Conservation (phyloP, 2,329 filamentous ascomycete genomes). For the Aureobasidium vineae region DNA sequence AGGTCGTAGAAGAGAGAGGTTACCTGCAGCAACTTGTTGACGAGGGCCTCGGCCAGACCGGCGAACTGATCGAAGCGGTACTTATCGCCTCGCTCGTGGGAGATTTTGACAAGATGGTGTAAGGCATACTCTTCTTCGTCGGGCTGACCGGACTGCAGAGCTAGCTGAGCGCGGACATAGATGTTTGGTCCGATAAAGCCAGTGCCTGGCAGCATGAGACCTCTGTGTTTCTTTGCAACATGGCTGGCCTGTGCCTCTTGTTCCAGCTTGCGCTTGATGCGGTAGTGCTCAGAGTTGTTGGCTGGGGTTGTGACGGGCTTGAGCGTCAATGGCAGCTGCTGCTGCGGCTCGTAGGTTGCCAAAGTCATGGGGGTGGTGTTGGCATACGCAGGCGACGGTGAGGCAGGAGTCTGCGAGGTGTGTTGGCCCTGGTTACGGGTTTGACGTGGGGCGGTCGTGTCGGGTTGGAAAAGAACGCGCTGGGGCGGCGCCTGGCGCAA, state of each 20-base stretch:
- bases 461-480: conserved; percentile 80
- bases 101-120: conserved; percentile 93
- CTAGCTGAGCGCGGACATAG: conserved; percentile 82
- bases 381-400: conserved; percentile 48
- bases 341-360: conserved; percentile 67
- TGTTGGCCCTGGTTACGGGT: conserved; percentile 51
- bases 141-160: conserved; percentile 73
- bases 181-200: conserved; percentile 74
- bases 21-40: conserved; percentile 79
- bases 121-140: conserved; percentile 90
- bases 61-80: conserved; percentile 93
- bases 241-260: conserved; percentile 41
- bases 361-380: conserved; percentile 51
- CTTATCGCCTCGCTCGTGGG: conserved; percentile 89
- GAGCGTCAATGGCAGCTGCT: conserved; percentile 62
- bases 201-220: conserved; percentile 64
- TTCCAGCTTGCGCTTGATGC: conserved; percentile 54
- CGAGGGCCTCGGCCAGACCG: conserved; percentile 79
- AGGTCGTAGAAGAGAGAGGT: conserved; percentile 78
- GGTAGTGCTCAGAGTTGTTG: conserved; percentile 69
- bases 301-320: conserved; percentile 72
- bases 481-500: conserved; percentile 81
- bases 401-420: conserved; percentile 39
- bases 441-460: conserved; percentile 64
- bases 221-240: conserved; percentile 48